Evolutionary conservation across 1,284 basidiomycete genomes (phyloP).

Genomic region (Violaceomyces palustris): DNA sequence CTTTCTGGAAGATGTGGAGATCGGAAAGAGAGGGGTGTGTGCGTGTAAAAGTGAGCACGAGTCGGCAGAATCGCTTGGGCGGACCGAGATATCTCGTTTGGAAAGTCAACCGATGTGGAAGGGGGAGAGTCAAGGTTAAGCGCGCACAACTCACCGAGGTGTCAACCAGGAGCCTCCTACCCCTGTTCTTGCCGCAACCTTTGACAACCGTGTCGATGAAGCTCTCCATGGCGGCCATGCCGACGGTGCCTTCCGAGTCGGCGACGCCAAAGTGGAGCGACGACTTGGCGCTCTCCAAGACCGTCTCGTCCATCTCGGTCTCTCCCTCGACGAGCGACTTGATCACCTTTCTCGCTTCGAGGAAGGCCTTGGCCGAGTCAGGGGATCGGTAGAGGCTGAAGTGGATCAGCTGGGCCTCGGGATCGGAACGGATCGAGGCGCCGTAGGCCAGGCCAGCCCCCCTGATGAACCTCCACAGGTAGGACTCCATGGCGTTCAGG

Average conservation of each 20-base stretch:
- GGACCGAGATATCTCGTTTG: too few species aligned
- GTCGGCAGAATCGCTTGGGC: too few species aligned
- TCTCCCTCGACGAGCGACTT: conserved; percentile 29
- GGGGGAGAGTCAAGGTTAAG: too few species aligned
- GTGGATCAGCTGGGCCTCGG: conserved; percentile 73
- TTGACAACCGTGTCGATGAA: conserved; percentile 40
- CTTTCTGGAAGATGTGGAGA: conserved; percentile 55
- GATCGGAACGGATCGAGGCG: conserved; percentile 70
- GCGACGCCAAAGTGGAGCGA: conserved; percentile 81
- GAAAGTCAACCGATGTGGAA: too few species aligned
- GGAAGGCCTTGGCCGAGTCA: conserved; percentile 75
- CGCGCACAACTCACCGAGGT: conserved; percentile 5
- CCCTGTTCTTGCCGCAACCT: conserved; percentile 35
- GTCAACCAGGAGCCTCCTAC: conserved; percentile 25
- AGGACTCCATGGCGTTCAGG: conserved; percentile 89
- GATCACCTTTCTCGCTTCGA: conserved; percentile 63
- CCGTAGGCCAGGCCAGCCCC: conserved; percentile 68
- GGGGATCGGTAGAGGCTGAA: conserved; percentile 77
- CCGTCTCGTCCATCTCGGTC: conserved; percentile 67
- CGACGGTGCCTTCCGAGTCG: conserved; percentile 73
- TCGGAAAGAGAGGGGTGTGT: neutral
- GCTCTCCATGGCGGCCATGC: conserved; percentile 64
- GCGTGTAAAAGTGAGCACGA: neutral
- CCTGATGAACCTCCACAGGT: conserved; percentile 66
- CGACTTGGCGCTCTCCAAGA: conserved; percentile 85